Evolutionary conservation across 176 grass and related monocot species (phyloP).

Genomic region (Avena atlantica): DNA sequence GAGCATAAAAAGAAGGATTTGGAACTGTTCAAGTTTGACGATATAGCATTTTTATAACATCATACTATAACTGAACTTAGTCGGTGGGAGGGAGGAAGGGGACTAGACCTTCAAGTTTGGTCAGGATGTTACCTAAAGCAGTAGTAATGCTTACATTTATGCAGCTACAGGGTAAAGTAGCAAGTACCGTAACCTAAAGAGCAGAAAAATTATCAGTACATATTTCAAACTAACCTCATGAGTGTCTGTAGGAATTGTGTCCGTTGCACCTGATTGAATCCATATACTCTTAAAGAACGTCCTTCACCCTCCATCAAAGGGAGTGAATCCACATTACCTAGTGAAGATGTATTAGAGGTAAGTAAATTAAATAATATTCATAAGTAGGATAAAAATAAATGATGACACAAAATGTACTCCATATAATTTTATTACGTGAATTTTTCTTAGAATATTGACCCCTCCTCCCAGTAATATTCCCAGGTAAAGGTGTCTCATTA

Average conservation of each 20-base stretch:
- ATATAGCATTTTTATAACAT: constrained; percentile 2
- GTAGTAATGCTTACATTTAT: constrained; percentile 6
- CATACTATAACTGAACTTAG: not conserved
- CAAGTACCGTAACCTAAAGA: constrained; percentile 6
- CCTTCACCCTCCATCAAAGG: constrained; percentile 99
- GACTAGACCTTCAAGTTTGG: not conserved
- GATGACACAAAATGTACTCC: constrained; percentile 26
- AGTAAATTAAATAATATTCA: constrained; percentile 43
- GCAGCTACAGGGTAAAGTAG: constrained; percentile 6
- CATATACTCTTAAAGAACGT: constrained; percentile 73
- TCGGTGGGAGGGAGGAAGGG: not conserved
- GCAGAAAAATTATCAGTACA: constrained; percentile 23
- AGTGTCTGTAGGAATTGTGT: constrained; percentile 74
- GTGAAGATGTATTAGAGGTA: constrained; percentile 40
- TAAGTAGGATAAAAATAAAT: constrained; percentile 17
- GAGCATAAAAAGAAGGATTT: not conserved
- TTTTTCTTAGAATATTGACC: constrained; percentile 86
- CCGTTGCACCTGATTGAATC: constrained; percentile 92
- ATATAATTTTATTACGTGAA: constrained; percentile 66
- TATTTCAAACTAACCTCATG: constrained; percentile 70
- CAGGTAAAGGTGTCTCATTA: constrained; percentile 69
- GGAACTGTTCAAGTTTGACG: not conserved
- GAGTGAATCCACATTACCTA: constrained; percentile 69
- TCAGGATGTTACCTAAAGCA: constrained; percentile 5
- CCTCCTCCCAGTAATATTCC: constrained; percentile 59